Evolutionary conservation across 768 basidiomycete genomes (phyloP), one percentile per base, ranked within the genome.

Genomic region (Leucosporidium creatinivorum): DNA sequence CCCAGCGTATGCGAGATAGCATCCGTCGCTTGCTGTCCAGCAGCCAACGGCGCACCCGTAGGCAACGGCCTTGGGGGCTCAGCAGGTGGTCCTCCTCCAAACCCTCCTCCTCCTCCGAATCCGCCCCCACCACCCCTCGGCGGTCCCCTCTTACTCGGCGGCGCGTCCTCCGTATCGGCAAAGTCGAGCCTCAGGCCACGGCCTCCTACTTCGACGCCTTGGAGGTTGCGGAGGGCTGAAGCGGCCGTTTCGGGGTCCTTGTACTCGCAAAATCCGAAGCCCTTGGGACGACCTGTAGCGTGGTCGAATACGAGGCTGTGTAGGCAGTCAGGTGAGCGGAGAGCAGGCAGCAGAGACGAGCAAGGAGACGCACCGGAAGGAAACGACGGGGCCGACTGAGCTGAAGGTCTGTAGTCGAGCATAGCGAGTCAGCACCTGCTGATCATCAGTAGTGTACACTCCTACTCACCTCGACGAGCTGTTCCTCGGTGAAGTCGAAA

Each of bases 201-300:
- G 5, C 96, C 96, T 64, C 89, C 91, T 39, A 97, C 89, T 73
- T 92, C 91, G 60, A 85, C 85, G 68, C 89, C 91, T 79, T 96
- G 92, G 58, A 99, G 84, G 76, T 98, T 99, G 75, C 96, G 87
- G 21, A 99, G 91, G 58, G 96, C 96, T 60, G 92, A 94, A 30
- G 85, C 79, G 10, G 96, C 96, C 28, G 96, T 98, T 79, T 96
- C 93, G 78, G 94, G 90, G 79, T 99, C 96, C 80, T 66, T 63
- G 69, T 75, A 73, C 61, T 69, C 68, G 64, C 69, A 70, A 65
- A 75, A 73, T 62, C 69, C 92, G 78, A 93, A 94, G 33, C 92
- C 92, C 79, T 87, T 88, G 60, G 92, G 90, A 77, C 93, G 93
- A 63, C 91, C 91, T n/a, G 91, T 92, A 66, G 91, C 66, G 58